Evolutionary conservation across 73 alveolate genomes (phyloP), one percentile per base, ranked within the genome.

Genomic region (Durusdinium trenchii): DNA sequence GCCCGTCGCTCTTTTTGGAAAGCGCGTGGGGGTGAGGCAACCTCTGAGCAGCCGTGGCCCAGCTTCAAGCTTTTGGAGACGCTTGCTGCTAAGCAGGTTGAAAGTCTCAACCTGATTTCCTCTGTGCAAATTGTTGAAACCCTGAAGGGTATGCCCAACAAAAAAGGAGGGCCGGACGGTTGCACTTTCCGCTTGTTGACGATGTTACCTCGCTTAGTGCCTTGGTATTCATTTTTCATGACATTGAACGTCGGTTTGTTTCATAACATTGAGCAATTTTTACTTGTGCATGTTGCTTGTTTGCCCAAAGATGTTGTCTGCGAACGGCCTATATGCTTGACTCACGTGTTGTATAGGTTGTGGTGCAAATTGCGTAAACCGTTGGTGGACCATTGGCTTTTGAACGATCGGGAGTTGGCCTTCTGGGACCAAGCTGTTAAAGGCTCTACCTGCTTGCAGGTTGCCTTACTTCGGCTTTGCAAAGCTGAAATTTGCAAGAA

Each of bases 141-240:
- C 38, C 48, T 71, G 46, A 71, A 71, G 83, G 14, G 9, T 5
- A 23, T 38, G 30, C 83, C 83, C 5, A 71, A 71, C 83, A 71
- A 71, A 23, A 71, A 71, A 71, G 83, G 83, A 38, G 83, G 83
- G 28, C 83, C 83, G 48, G 83, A 71, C 36, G 83, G 83, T 4
- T 35, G 45, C 38, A 35, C 83, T 23, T 71, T 71, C 48, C 45
- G 83, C 30, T 35, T 71, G 83, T 71, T 71, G 38, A 71, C 28
- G 4, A 36, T 36, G 45, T 71, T 71, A 38, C 83, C 45, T 35
- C 50, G 28, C 9, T 71, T 16, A 35, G 50, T 71, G 83, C 50
- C 48, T 36, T 71, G 83, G 83, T 71, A 23, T 71, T 35, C 38
- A 71, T 71, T 28, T 71, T 71, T 6, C 83, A 71, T 20, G 50